Evolutionary conservation across 768 basidiomycete genomes (phyloP).

Genomic region (Hericium erinaceus): DNA sequence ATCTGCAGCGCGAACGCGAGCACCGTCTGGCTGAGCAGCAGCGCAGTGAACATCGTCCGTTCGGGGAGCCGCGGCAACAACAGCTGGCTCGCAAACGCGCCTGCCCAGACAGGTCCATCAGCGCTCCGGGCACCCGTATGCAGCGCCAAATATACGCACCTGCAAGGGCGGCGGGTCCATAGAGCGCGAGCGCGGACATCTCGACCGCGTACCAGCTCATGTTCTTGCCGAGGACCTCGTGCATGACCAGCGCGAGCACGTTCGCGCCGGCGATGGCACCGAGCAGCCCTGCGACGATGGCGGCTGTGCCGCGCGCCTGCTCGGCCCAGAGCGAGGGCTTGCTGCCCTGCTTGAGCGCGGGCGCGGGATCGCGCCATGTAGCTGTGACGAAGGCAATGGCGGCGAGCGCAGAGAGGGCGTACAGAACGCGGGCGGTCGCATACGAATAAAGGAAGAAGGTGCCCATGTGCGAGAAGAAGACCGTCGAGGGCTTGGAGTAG

Average conservation of each 20-base stretch:
- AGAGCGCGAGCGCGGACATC: constrained; percentile 54
- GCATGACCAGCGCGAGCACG: constrained; percentile 61
- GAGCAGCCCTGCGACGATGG: constrained; percentile 40
- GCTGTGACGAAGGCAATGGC: constrained; percentile 35
- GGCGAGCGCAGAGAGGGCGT: constrained; percentile 39
- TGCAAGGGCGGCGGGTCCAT: constrained; percentile 63
- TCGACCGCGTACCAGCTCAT: constrained; percentile 86
- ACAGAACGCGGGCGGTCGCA: constrained; percentile 56
- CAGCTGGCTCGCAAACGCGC: constrained; percentile 54
- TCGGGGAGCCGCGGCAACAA: constrained; percentile 47
- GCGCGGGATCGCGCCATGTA: constrained; percentile 28
- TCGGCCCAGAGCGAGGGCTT: constrained; percentile 26
- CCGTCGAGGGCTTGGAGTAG: constrained; percentile 46
- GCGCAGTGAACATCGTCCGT: constrained; percentile 46
- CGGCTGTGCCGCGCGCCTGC: constrained; percentile 36
- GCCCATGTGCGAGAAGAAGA: constrained; percentile 71
- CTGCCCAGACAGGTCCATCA: constrained; percentile 27
- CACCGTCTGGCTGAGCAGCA: constrained; percentile 51
- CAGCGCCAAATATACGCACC: constrained; percentile 35
- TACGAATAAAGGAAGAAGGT: constrained; percentile 69
- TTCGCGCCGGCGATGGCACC: constrained; percentile 62
- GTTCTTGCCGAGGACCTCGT: constrained; percentile 45
- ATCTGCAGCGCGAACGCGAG: constrained; percentile 54
- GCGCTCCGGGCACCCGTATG: background rate
- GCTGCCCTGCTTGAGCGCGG: constrained; percentile 26